Evolutionary conservation across 2,329 filamentous ascomycete species (phyloP), one percentile per base, ranked within the genome.

Genomic region (Aspergillus amoenus): DNA sequence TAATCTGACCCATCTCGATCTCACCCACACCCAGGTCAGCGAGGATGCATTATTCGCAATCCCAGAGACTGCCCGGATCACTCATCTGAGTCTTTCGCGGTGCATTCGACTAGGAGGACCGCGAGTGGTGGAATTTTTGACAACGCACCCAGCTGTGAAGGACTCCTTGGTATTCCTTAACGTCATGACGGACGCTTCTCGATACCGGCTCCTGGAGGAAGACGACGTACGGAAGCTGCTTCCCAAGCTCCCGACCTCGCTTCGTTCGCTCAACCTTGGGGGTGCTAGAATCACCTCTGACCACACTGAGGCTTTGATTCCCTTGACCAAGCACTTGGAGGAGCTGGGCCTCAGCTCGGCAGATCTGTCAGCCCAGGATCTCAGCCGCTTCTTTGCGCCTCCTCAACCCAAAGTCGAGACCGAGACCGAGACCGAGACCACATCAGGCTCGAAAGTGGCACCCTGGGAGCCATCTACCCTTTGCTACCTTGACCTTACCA

Each of bases 11-110:
- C 89, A 93, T 69, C 82, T 94, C 39, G 90, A 94, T 68, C 81
- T 93, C n/a, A 85, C 88, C 9, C 88, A 89, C 64, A 93, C 90
- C 1, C 84, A 88, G 63, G 85, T 94, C 65, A 92, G 87, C 34
- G 84, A 91, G 70, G 77, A 80, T 22, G 89, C 90, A 4, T 79
- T 94, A 15, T 78, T 83, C 64, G 85, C 84, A 18, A 89, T 93
- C 61, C 89, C 90, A 1, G 69, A 79, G n/a, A 87, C 87, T 4
- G 90, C 90, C 11, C 80, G 79, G 61, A 82, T 93, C 62, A 92
- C 88, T 1, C 90, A 94, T 69, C 78, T 94, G 53, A 93, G 91
- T 67, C 76, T 94, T 46, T 85, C 88, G 61, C 90, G 89, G 73
- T 93, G 90, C 78, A 86, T 84, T 52, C 81, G 85, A 52, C 79